These are phyloP conservation scores for Phytophthora melonis DNA, from an alignment of 352 stramenopile species.

Conservation along the genomic window DNA sequence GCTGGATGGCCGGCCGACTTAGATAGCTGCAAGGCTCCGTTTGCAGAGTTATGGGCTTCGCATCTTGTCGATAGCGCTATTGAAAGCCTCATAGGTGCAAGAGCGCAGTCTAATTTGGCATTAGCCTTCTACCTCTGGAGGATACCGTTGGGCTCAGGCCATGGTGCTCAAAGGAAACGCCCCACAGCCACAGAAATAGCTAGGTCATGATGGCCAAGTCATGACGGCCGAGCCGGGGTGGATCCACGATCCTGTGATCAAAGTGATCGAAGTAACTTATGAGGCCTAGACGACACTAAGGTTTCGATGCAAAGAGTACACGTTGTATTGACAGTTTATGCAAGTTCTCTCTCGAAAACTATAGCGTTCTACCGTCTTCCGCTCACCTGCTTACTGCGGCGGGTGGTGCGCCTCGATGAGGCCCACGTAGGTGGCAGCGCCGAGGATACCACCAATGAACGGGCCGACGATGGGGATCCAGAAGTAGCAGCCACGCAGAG, in stretches of 20 bases:
- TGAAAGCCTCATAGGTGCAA: conserved; percentile 4
- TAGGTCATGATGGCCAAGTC: too few species aligned
- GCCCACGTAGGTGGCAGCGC: conserved; percentile 31
- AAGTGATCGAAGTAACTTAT: too few species aligned
- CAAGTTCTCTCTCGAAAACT: neutral
- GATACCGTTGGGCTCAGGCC: conserved; percentile 16
- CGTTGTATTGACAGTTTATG: conserved; percentile 17
- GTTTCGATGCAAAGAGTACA: conserved; percentile 15
- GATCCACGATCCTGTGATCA: too few species aligned
- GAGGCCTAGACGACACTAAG: too few species aligned
- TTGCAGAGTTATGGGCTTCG: conserved; percentile 11
- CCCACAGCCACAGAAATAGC: neutral
- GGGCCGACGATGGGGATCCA: conserved; percentile 47
- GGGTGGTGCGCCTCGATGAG: conserved; percentile 37
- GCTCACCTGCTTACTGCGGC: conserved; percentile 10
- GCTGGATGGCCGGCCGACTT: conserved; percentile 7
- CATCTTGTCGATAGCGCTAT: conserved; percentile 31
- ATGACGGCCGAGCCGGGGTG: too few species aligned
- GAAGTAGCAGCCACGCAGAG: conserved; percentile 27
- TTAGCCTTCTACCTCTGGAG: neutral
- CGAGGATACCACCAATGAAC: conserved; percentile 33
- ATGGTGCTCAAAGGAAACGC: neutral
- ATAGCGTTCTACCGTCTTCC: neutral
- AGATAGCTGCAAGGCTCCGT: neutral
- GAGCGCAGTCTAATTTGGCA: conserved; percentile 2